These are phyloP conservation scores for Paralagenidium karlingii DNA, from an alignment of 352 stramenopile genomes.

Conservation along the genomic window DNA sequence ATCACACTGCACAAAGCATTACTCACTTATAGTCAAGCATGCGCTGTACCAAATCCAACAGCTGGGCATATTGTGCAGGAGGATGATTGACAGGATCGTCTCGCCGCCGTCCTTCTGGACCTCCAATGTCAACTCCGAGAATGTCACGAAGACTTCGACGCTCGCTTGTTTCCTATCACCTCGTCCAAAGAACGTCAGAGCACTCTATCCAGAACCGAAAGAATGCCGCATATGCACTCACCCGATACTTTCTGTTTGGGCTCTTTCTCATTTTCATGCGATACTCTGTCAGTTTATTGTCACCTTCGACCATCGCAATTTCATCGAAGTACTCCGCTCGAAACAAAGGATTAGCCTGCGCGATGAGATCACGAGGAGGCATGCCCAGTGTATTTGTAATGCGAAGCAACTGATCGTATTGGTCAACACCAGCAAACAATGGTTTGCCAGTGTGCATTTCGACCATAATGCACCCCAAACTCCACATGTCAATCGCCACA, in stretches of 20 bases:
- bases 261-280: slow-evolving; percentile 51
- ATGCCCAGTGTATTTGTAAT: slow-evolving; percentile 94
- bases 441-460: slow-evolving; percentile 98
- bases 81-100: slow-evolving; percentile 65
- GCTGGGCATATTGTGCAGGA: slow-evolving; percentile 80
- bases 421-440: slow-evolving; percentile 93
- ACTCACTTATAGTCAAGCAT: slow-evolving; percentile 94
- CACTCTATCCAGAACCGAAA: background rate
- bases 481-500: slow-evolving; percentile 83
- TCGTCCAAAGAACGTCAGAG: background rate
- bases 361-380: slow-evolving; percentile 86
- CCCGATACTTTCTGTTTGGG: background rate
- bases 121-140: slow-evolving; percentile 27
- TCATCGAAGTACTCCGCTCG: slow-evolving; percentile 90
- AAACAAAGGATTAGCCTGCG: slow-evolving; percentile 67
- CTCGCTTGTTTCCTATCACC: too few relatives aligned
- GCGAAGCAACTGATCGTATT: slow-evolving; percentile 95
- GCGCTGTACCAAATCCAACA: slow-evolving; percentile 88
- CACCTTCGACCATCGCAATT: slow-evolving; percentile 34
- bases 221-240: background rate
- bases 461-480: slow-evolving; percentile 82
- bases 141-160: slow-evolving; percentile 34
- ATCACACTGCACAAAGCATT: background rate
- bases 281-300: slow-evolving; percentile 44
- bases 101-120: slow-evolving; percentile 17